Base-by-base conservation (phyloP, 495 filamentous ascomycete genomes). In the Staphylotrichum tortipilum region DNA sequence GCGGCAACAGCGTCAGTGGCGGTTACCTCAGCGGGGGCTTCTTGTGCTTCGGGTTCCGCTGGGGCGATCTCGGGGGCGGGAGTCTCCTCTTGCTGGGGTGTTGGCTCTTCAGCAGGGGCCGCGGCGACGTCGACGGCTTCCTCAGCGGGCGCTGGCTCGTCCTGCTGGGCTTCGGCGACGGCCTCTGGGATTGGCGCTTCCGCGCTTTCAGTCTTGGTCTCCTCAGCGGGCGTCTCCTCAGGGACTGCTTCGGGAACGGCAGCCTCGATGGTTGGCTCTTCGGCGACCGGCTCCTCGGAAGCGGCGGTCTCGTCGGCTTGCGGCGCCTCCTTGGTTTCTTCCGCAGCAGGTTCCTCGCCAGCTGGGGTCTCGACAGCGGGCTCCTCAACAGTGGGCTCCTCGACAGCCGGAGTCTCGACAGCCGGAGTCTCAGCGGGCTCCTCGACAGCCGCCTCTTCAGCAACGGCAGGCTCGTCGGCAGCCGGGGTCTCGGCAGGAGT, bases 191-290 rank as follows among this genome's bases (percentile, higher is more conserved):
- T 10, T 28, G 26, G 36, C 17, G 15, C 36, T 1, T 7, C 36
- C 8, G 18, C 6, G 19, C 18, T 22, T 24, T 18, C 34, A 3
- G 34, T 34, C 21, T 23, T n/a, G n/a, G 7, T 17, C 35, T 49
- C 23, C 30, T 49, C 31, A 40, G 18, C 22, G 7, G 34, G 10
- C 4, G 34, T 4, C 33, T 45, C 4, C 18, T 34, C 21, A 39
- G 2, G 14, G 6, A n/a, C 6, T 35, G 33, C 7, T 35, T 19
- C 24, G 11, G 36, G 10, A 11, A n/a, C 28, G n/a, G 36, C 26
- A 22, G 47, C 17, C 47, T 49, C 35, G 36, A 18, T 36, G 42
- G 24, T 30, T 18, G 46, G 42, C 19, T 33, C 39, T 44, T 50
- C 38, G 29, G 6, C 6, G 23, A 15, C 37, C 6, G 47, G 23